These are phyloP conservation scores for Kwoniella europaea DNA, from an alignment of 768 basidiomycete species.

Conservation along the genomic window DNA sequence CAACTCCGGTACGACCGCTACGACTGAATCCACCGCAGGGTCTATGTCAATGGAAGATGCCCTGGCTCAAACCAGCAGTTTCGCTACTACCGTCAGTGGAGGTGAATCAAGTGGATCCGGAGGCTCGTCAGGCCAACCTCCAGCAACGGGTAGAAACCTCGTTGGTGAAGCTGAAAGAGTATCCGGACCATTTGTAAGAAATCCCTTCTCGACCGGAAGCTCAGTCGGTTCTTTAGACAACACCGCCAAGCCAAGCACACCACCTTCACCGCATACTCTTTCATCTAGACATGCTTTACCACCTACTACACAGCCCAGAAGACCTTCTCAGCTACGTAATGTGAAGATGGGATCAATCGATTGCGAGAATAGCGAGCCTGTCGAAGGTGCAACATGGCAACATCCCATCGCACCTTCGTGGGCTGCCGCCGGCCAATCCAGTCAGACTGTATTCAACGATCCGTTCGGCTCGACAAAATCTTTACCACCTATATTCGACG, in stretches of 20 bases:
- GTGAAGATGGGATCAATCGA: conserved; percentile 51
- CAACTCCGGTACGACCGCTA: conserved; percentile 8
- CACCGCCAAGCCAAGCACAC: conserved; percentile 29
- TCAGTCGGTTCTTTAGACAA: conserved; percentile 31
- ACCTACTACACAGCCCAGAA: conserved; percentile 47
- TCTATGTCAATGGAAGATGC: conserved; percentile 40
- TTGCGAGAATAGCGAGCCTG: conserved; percentile 26
- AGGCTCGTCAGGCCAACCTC: conserved; percentile 22
- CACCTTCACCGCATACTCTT: conserved; percentile 46
- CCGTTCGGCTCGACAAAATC: conserved; percentile 41
- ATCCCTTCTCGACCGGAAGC: conserved; percentile 31
- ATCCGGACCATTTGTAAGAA: conserved; percentile 29
- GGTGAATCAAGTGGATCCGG: conserved; percentile 33
- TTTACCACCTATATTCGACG: conserved; percentile 3
- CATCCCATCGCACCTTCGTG: conserved; percentile 43
- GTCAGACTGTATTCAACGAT: conserved; percentile 49
- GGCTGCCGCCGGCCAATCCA: conserved; percentile 19
- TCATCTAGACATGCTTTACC: conserved; percentile 37
- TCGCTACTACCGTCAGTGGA: conserved; percentile 28
- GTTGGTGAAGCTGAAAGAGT: conserved; percentile 36
- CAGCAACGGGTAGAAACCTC: conserved; percentile 22
- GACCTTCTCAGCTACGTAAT: conserved; percentile 56
- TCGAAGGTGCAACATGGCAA: conserved; percentile 12
- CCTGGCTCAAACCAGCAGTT: conserved; percentile 33
- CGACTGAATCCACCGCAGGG: conserved; percentile 20